Percentiles rank a stretch among this genome's conserved stretches.
These are phyloP conservation scores for Boletus pseudo-olivaceus DNA, from an alignment of 768 basidiomycete species.

Conservation along the genomic window DNA sequence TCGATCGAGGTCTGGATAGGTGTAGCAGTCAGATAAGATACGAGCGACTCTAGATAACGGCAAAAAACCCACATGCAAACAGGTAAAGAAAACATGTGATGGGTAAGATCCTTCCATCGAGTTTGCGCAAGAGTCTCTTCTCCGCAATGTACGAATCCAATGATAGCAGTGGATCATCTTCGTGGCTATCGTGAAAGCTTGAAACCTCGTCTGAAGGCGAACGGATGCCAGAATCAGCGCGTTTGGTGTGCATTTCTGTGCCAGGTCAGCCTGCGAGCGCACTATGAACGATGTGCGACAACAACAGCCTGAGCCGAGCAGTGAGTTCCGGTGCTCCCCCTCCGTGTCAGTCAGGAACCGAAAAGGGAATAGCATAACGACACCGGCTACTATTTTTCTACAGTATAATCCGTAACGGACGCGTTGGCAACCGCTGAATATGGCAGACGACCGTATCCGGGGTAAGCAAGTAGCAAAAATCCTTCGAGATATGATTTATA, in stretches of 20 bases:
- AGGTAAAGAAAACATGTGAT: conserved; percentile 72
- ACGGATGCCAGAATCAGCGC: background rate
- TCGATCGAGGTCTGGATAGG: conserved; percentile 54
- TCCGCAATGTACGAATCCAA: conserved; percentile 38
- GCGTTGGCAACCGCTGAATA: too few relatives aligned
- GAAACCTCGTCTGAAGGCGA: conserved; percentile 5
- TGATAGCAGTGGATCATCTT: conserved; percentile 21
- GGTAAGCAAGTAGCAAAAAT: background rate
- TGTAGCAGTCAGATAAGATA: background rate
- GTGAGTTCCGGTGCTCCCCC: background rate
- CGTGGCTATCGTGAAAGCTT: background rate
- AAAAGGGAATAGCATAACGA: background rate
- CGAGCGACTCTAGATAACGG: background rate
- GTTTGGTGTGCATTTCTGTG: conserved; percentile 18
- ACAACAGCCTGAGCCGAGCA: background rate
- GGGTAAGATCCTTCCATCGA: conserved; percentile 66
- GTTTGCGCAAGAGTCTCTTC: conserved; percentile 53
- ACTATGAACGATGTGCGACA: background rate
- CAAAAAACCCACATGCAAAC: conserved; percentile 59
- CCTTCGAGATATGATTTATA: background rate
- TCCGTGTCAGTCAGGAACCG: background rate
- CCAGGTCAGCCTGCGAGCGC: background rate
- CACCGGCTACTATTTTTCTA: background rate
- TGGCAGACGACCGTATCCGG: background rate
- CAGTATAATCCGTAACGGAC: too few relatives aligned